phyloP scores from a whole-genome alignment of 345 rosid genomes.

The Draba incana region DNA sequence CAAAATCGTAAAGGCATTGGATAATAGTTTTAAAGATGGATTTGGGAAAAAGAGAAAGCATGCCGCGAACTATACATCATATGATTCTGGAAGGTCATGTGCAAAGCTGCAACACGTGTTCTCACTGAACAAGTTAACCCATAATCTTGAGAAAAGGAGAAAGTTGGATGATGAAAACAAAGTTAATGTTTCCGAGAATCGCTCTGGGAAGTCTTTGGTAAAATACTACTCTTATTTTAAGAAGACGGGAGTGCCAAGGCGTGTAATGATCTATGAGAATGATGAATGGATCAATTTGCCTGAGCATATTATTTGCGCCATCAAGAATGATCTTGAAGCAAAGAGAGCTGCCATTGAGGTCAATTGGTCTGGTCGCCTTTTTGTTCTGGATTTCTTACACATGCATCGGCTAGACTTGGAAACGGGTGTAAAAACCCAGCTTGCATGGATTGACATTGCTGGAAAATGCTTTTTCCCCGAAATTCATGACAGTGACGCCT shows the following conservation, averaged over 20 bases:
- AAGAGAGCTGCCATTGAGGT: slow-evolving; percentile 67
- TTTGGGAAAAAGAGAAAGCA: slow-evolving; percentile 54
- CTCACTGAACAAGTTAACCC: slow-evolving; percentile 36
- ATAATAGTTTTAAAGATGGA: slow-evolving; percentile 44
- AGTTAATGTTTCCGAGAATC: slow-evolving; percentile 36
- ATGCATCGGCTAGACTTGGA: slow-evolving; percentile 70
- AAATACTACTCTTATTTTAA: slow-evolving; percentile 65
- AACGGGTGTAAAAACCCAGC: slow-evolving; percentile 59
- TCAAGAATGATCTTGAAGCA: slow-evolving; percentile 62
- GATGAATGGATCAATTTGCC: slow-evolving; percentile 80
- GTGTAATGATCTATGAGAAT: slow-evolving; percentile 68
- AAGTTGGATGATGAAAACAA: slow-evolving; percentile 44
- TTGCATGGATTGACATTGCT: slow-evolving; percentile 95
- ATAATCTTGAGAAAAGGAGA: slow-evolving; percentile 52
- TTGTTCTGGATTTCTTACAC: slow-evolving; percentile 75
- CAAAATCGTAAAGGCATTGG: slow-evolving; percentile 56
- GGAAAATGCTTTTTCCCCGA: slow-evolving; percentile 84
- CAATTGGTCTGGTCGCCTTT: slow-evolving; percentile 49
- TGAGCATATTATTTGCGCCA: slow-evolving; percentile 40
- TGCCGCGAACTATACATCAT: slow-evolving; percentile 38
- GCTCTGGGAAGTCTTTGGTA: slow-evolving; percentile 50
- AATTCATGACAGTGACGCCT: slow-evolving; percentile 45
- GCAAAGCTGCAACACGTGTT: slow-evolving; percentile 43
- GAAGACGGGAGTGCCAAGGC: slow-evolving; percentile 69
- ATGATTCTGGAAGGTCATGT: slow-evolving; percentile 50